Base-by-base conservation (phyloP, 2,329 filamentous ascomycete species). In the Xylariales sp. region DNA sequence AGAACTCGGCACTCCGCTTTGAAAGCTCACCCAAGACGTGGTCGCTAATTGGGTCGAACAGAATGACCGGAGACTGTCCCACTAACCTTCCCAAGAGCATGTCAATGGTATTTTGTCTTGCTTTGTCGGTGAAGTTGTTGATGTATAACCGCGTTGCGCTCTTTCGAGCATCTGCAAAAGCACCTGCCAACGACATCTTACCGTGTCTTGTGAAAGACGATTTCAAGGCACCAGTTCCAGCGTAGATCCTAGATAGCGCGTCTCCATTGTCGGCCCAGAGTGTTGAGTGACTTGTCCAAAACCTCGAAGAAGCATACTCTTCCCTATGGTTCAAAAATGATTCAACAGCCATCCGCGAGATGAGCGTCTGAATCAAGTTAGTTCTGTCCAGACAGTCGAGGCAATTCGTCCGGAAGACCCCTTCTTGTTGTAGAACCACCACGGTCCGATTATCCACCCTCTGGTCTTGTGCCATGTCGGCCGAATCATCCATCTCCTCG, bases 211-310 rank as follows among this genome's bases (percentile, higher is more conserved):
- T 98, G 54, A 95, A 97, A 0, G 90, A 96, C 3, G 89, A 90
- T 62, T 97, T 98, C 32, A 98, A 70, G 12, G 93, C 93, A 4
- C 93, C 93, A 3, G 93, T 98, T 18, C 93, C 93, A 7, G 93
- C 93, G 59, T 98, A 98, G 19, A 96, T 97, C 56, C 88, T 88
- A 10, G 90, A 96, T 35, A 98, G 65, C 5, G 86, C 85, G 66
- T 98, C 93, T 16, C 93, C 93, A 57, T 96, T 97, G 62, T 98
- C 93, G 24, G 93, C 93, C 93, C 93, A 98, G 1, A 98, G 73
- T 46, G 82, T 93, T 7, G 88, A 90, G 65, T 98, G 93, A 36
- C 88, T 76, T 66, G 88, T 84, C 86, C 90, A 95, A 54, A 97
- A 90, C 56, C 97, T 90, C 0, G 82, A 77, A 8, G 75, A 73